Evolutionary conservation across 169 alveolate genomes (phyloP).

Genomic region (Cryptosporidium tyzzeri): DNA sequence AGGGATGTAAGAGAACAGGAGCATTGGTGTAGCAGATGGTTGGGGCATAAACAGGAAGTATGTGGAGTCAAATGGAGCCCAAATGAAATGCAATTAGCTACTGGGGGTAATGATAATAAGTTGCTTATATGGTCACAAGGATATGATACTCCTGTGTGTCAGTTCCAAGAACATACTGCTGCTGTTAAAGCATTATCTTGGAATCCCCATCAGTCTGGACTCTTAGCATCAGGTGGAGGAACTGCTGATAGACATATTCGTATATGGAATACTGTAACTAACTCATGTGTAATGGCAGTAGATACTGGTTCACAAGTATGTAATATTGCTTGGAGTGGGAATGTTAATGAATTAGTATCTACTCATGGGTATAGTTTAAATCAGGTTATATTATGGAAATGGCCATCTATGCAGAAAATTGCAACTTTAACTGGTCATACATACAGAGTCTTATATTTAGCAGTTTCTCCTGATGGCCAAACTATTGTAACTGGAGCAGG

Average conservation of each 20-base stretch:
- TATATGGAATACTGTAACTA: slow-evolving; percentile 93
- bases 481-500: slow-evolving; percentile 95
- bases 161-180: slow-evolving; percentile 88
- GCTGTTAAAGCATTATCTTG: slow-evolving; percentile 97
- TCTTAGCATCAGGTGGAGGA: slow-evolving; percentile 97
- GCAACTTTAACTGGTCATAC: slow-evolving; percentile 90
- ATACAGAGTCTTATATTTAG: slow-evolving; percentile 93
- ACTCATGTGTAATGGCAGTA: slow-evolving; percentile 86
- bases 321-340: slow-evolving; percentile 93
- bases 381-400: slow-evolving; percentile 94
- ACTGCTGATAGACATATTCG: slow-evolving; percentile 96
- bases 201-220: slow-evolving; percentile 95
- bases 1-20: slow-evolving; percentile 88
- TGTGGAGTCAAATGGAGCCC: slow-evolving; percentile 92
- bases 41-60: slow-evolving; percentile 90
- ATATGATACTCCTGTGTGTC: slow-evolving; percentile 84
- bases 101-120: slow-evolving; percentile 97
- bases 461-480: slow-evolving; percentile 95
- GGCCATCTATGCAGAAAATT: slow-evolving; percentile 90
- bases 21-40: slow-evolving; percentile 79
- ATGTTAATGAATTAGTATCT: slow-evolving; percentile 91
- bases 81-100: slow-evolving; percentile 90
- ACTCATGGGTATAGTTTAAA: slow-evolving; percentile 96
- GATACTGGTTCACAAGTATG: slow-evolving; percentile 96
- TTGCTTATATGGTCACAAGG: slow-evolving; percentile 91